These are phyloP conservation scores for Kandelia obovata DNA, from an alignment of 345 rosid species.

Conservation along the genomic window DNA sequence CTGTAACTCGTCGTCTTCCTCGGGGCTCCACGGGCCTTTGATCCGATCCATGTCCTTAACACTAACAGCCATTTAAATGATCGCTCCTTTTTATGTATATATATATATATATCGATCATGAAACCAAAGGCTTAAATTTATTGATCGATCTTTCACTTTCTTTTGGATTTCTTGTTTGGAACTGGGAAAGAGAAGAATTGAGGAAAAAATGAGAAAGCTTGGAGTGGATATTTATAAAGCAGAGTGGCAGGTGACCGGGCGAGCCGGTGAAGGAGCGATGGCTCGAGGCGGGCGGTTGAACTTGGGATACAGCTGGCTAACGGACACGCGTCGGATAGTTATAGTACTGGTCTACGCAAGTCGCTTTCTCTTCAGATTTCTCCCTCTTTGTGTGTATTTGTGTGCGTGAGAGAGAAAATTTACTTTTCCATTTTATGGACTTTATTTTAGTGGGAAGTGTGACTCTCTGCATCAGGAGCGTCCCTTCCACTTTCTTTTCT, in stretches of 20 bases:
- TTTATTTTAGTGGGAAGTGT: neutral
- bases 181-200: neutral
- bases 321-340: slow-evolving; percentile 62
- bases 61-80: slow-evolving; percentile 7
- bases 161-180: neutral
- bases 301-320: slow-evolving; percentile 81
- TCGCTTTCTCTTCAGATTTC: slow-evolving; percentile 21
- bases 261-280: slow-evolving; percentile 35
- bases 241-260: slow-evolving; percentile 18
- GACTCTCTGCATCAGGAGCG: slow-evolving; percentile 34
- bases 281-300: slow-evolving; percentile 66
- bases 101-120: too few species aligned
- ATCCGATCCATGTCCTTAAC: slow-evolving; percentile 21
- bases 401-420: neutral
- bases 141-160: too few species aligned
- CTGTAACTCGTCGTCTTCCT: slow-evolving; percentile 23
- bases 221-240: too few species aligned
- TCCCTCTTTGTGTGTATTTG: neutral
- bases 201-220: neutral
- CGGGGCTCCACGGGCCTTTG: slow-evolving; percentile 30
- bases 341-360: slow-evolving; percentile 33
- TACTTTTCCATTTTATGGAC: neutral
- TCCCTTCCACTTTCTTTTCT: slow-evolving; percentile 30
- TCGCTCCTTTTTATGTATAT: neutral
- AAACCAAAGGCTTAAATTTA: too few species aligned